phyloP scores from a whole-genome alignment of 345 rosid genomes.

The Nasturtium officinale region DNA sequence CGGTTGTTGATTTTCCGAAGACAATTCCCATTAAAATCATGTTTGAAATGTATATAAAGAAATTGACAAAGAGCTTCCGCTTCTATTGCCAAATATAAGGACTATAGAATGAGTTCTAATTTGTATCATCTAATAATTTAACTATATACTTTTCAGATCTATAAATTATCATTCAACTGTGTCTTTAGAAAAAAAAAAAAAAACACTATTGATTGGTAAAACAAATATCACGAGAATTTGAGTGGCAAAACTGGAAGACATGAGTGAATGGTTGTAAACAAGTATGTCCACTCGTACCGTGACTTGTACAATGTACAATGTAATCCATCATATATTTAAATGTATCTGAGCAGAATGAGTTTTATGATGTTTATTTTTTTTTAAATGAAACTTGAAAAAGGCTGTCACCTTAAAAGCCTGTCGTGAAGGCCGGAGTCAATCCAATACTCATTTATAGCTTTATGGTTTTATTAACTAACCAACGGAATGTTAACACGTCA shows the following conservation, averaged over 20 bases:
- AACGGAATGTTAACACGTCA: conserved; percentile 22
- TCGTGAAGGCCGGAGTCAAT: neutral
- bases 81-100: no score
- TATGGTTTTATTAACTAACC: conserved; percentile 13
- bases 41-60: no score
- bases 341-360: neutral
- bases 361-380: no score
- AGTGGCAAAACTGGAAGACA: no score
- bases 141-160: no score
- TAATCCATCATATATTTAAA: neutral
- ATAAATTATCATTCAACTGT: no score
- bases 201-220: no score
- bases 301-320: neutral
- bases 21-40: neutral
- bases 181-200: no score
- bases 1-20: neutral
- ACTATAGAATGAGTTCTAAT: no score
- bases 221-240: no score
- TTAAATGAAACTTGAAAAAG: neutral
- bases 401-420: neutral
- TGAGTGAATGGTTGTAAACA: neutral
- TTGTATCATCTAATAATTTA: no score
- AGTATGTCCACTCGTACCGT: neutral
- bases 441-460: conserved; percentile 10
- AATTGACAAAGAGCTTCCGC: no score